Evolutionary conservation across 805 yeast species (phyloP).

Genomic region (Wickerhamiella parazyma): DNA sequence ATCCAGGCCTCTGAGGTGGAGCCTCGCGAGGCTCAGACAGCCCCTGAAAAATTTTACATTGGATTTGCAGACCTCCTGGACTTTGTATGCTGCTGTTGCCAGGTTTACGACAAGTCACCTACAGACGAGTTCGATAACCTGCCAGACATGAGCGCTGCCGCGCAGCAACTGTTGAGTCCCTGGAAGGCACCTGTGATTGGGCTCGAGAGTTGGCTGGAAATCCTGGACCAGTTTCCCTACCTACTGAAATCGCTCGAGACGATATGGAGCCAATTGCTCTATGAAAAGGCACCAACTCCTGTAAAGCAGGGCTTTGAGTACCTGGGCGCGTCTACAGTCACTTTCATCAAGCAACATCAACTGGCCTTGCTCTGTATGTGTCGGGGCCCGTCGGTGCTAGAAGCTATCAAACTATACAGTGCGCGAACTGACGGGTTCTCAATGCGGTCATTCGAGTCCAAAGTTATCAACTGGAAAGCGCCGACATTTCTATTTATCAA

Average conservation of each 20-base stretch:
- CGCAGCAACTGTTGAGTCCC: constrained; percentile 9
- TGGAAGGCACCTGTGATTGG: constrained; percentile 15
- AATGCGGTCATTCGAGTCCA: constrained; percentile 71
- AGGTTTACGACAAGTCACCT: constrained; percentile 16
- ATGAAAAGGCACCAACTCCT: constrained; percentile 17
- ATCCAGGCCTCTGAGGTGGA: neutral
- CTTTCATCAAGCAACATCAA: constrained; percentile 29
- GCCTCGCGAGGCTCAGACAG: neutral
- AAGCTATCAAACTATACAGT: constrained; percentile 45
- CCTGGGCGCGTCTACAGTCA: constrained; percentile 5
- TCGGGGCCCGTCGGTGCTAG: constrained; percentile 21
- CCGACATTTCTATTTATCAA: constrained; percentile 61
- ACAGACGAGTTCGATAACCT: neutral
- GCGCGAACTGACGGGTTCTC: constrained; percentile 78
- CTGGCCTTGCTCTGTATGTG: constrained; percentile 32
- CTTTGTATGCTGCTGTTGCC: constrained; percentile 11
- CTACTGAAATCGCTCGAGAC: constrained; percentile 31
- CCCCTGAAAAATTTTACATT: constrained; percentile 10
- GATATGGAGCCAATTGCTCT: constrained; percentile 34
- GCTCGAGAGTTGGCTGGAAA: constrained; percentile 8
- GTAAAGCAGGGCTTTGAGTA: constrained; percentile 1
- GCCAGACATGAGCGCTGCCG: neutral
- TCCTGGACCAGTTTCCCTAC: constrained; percentile 13
- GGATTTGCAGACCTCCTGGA: constrained; percentile 14
- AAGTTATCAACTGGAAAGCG: constrained; percentile 79